phyloP scores from a whole-genome alignment of 441 rosid genomes.

The Euphorbia schlechtendalii region DNA sequence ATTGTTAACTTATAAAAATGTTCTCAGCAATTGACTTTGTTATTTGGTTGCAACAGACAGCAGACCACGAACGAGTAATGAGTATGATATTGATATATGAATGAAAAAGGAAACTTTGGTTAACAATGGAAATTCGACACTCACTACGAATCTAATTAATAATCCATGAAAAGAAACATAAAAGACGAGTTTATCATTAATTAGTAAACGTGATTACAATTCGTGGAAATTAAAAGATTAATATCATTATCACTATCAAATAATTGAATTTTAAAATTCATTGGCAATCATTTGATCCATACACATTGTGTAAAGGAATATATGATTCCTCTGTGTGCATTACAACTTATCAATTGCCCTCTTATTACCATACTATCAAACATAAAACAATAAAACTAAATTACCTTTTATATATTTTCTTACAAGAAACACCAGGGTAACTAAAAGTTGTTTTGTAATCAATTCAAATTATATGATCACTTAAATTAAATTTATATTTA shows the following conservation, averaged over 20 bases:
- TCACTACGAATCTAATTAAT: background rate
- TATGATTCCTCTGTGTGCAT: too few relatives aligned
- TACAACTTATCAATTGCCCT: too few relatives aligned
- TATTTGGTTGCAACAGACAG: background rate
- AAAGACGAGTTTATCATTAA: background rate
- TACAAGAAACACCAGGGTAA: too few relatives aligned
- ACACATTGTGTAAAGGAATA: too few relatives aligned
- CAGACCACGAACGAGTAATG: constrained; percentile 3
- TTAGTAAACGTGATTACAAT: background rate
- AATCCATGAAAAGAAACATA: background rate
- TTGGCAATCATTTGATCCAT: background rate
- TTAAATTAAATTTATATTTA: too few relatives aligned
- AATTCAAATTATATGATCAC: too few relatives aligned
- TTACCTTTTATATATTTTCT: too few relatives aligned
- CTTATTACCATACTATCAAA: too few relatives aligned
- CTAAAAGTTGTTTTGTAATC: too few relatives aligned
- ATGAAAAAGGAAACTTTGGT: background rate
- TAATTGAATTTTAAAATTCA: background rate
- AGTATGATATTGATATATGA: background rate
- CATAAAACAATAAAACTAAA: too few relatives aligned
- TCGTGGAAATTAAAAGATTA: background rate
- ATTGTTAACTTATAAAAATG: background rate
- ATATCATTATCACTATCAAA: background rate
- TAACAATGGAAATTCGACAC: background rate
- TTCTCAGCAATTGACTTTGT: background rate